Conservation (phyloP, 169 alveolate genomes). For the Hepatocystis sp. region DNA sequence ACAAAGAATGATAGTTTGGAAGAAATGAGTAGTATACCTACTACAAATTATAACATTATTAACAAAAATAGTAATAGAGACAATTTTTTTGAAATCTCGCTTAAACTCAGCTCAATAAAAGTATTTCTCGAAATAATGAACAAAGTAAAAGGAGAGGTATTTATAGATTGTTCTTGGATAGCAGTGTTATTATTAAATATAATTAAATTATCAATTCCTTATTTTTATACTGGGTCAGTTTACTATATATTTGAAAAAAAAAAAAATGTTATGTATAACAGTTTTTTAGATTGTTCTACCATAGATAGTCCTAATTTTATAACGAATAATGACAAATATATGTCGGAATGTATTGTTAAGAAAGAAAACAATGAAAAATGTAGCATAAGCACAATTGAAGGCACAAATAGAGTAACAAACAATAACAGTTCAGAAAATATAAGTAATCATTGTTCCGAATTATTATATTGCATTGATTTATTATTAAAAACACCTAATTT, state of each 20-base stretch:
- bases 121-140: conserved; percentile 47
- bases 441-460: conserved; percentile 17
- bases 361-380: neutral
- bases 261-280: conserved; percentile 11
- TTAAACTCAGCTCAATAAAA: conserved; percentile 10
- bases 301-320: no score
- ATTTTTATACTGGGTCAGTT: conserved; percentile 8
- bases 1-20: neutral
- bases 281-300: neutral
- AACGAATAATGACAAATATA: no score
- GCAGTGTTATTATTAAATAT: conserved; percentile 8
- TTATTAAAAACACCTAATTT: conserved; percentile 50
- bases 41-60: no score
- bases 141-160: conserved; percentile 29
- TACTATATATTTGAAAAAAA: conserved; percentile 18
- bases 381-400: neutral
- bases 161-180: conserved; percentile 63
- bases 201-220: conserved; percentile 21
- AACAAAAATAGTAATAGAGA: neutral
- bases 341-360: no score
- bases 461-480: conserved; percentile 34
- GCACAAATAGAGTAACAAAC: neutral
- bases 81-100: neutral
- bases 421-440: neutral
- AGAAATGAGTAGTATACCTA: neutral